These are phyloP conservation scores for Xylaria sp. DNA, from an alignment of 495 filamentous ascomycete genomes.

Conservation along the genomic window DNA sequence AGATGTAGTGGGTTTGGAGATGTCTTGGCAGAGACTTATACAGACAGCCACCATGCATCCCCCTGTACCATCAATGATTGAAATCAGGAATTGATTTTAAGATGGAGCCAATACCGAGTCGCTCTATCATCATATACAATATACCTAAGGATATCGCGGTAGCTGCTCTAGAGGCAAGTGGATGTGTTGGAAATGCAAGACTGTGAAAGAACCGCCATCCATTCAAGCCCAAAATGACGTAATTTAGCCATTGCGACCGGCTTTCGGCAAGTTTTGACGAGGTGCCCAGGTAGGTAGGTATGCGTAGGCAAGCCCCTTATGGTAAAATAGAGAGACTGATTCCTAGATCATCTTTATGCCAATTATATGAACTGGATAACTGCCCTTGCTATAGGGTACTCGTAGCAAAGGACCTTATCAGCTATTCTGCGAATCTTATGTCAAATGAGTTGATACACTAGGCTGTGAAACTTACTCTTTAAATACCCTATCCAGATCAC, in stretches of 20 bases:
- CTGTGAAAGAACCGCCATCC: background rate
- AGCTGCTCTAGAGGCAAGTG: background rate
- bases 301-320: too few relatives aligned
- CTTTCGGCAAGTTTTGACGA: background rate
- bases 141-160: background rate
- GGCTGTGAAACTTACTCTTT: background rate
- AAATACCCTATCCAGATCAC: background rate
- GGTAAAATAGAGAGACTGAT: background rate
- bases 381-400: background rate
- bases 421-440: background rate
- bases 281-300: too few relatives aligned
- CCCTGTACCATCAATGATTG: background rate
- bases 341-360: background rate
- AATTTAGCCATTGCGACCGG: slow-evolving; percentile 14
- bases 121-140: background rate
- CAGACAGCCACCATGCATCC: background rate
- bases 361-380: background rate
- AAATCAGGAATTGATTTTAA: background rate
- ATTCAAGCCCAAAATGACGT: slow-evolving; percentile 19
- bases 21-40: slow-evolving; percentile 19
- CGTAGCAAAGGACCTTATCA: background rate
- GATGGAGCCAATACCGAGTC: background rate
- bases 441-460: background rate
- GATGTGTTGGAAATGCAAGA: background rate
- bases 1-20: slow-evolving; percentile 27